Percentiles rank a stretch among this genome's conserved stretches.
These are phyloP conservation scores for Metahyphopichia silvanorum DNA, from an alignment of 805 yeast genomes.

Conservation along the genomic window DNA sequence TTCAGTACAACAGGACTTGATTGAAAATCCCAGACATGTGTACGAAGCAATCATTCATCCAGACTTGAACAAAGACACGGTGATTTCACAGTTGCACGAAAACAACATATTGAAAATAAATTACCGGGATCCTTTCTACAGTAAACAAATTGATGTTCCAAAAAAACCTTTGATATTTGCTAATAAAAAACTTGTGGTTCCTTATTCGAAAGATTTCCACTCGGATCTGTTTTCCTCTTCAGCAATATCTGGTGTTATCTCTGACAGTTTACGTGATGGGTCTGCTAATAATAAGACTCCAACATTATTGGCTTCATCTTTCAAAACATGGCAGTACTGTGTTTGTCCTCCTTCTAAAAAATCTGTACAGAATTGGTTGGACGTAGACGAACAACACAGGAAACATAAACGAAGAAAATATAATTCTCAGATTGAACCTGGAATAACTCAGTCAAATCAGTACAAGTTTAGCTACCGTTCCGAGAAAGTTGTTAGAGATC, in stretches of 20 bases:
- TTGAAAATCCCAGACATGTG: constrained; percentile 3
- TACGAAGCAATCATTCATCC: constrained; percentile 21
- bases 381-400: constrained; percentile 9
- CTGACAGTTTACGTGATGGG: not conserved
- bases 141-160: constrained; percentile 49
- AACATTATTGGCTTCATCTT: not conserved
- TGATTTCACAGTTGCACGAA: constrained; percentile 33
- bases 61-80: constrained; percentile 9
- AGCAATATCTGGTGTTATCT: not conserved
- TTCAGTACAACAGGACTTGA: not conserved
- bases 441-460: constrained; percentile 37
- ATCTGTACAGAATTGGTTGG: constrained; percentile 35
- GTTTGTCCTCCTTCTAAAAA: constrained; percentile 45
- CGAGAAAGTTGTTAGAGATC: constrained; percentile 28
- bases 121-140: constrained; percentile 63
- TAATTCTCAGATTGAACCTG: constrained; percentile 52
- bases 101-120: constrained; percentile 49
- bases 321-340: constrained; percentile 43
- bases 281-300: too few species aligned
- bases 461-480: constrained; percentile 37
- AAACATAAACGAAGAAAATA: constrained; percentile 11
- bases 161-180: constrained; percentile 62
- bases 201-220: constrained; percentile 25
- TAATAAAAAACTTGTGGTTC: constrained; percentile 56
- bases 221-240: constrained; percentile 3